Conservation (phyloP, 257 asterid species). For the Datura wrightii region DNA sequence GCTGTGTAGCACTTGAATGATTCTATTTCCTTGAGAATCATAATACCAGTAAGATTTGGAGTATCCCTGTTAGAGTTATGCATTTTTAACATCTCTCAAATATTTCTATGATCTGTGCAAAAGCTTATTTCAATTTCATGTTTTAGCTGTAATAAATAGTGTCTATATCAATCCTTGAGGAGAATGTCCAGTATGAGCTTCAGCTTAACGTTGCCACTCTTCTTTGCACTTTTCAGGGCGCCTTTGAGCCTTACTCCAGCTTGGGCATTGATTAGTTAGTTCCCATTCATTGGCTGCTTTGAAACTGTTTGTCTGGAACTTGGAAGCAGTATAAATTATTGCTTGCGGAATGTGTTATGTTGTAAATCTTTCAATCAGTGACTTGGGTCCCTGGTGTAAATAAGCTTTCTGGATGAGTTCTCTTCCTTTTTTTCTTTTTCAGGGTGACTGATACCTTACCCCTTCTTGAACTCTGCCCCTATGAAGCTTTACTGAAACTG, state of each 20-base stretch:
- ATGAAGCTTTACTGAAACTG: conserved; percentile 1
- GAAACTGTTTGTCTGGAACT: conserved; percentile 22
- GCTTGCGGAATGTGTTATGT: conserved; percentile 20
- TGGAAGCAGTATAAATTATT: conserved; percentile 41
- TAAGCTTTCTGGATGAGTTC: conserved; percentile 12
- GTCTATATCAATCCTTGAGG: not conserved
- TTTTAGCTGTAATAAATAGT: not conserved
- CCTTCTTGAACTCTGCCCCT: not conserved
- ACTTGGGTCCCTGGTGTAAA: not conserved
- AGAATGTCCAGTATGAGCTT: not conserved
- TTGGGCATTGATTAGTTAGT: conserved; percentile 70
- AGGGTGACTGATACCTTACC: not conserved
- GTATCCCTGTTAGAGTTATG: not conserved
- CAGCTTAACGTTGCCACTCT: conserved; percentile 5
- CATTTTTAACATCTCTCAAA: not conserved
- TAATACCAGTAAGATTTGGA: conserved; percentile 18
- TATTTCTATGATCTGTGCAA: not conserved
- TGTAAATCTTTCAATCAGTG: conserved; percentile 12
- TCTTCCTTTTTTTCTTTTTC: not conserved
- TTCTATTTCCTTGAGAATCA: not conserved
- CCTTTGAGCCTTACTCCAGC: conserved; percentile 78
- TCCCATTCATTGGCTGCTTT: conserved; percentile 20
- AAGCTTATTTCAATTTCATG: not conserved
- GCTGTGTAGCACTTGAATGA: not conserved
- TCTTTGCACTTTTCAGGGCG: conserved; percentile 55